A percentile compares a stretch with the other conserved stretches of the same genome.
These are phyloP conservation scores for Trichoderma parareesei DNA, from an alignment of 495 filamentous ascomycete genomes.

Conservation along the genomic window DNA sequence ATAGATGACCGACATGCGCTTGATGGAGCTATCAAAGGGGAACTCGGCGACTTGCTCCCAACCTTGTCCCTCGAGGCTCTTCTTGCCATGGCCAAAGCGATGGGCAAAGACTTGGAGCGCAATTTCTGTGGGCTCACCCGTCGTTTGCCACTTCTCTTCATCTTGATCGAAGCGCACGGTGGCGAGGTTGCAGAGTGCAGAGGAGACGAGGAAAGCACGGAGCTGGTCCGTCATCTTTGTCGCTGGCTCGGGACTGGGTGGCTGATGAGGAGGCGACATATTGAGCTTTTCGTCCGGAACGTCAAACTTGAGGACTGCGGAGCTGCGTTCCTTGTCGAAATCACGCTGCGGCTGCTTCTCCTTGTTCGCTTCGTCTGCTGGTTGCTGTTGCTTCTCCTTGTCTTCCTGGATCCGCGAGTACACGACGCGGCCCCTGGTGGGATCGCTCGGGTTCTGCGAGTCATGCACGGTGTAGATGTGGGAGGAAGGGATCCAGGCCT, in stretches of 20 bases:
- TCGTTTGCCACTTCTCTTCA: slow-evolving; percentile 57
- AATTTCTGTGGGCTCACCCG: slow-evolving; percentile 78
- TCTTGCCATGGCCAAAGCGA: slow-evolving; percentile 57
- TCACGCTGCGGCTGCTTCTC: slow-evolving; percentile 25
- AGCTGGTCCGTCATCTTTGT: slow-evolving; percentile 36
- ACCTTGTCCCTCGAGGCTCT: slow-evolving; percentile 40
- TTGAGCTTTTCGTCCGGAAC: slow-evolving; percentile 38
- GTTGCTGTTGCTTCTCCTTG: slow-evolving; percentile 9
- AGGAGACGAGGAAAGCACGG: slow-evolving; percentile 56
- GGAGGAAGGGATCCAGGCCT: slow-evolving; percentile 66
- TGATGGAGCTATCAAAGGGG: slow-evolving; percentile 74
- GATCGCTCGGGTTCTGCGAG: slow-evolving; percentile 50
- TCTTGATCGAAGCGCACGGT: slow-evolving; percentile 51
- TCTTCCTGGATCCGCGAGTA: slow-evolving; percentile 25
- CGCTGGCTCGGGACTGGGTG: slow-evolving; percentile 17
- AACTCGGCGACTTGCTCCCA: slow-evolving; percentile 67
- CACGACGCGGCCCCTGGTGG: slow-evolving; percentile 47
- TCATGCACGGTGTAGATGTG: slow-evolving; percentile 49
- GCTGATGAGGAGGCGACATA: slow-evolving; percentile 19
- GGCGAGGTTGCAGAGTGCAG: slow-evolving; percentile 74
- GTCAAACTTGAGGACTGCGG: slow-evolving; percentile 46
- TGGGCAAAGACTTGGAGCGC: slow-evolving; percentile 72
- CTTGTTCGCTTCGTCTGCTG: slow-evolving; percentile 21
- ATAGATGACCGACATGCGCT: slow-evolving; percentile 78
- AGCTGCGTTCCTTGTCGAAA: slow-evolving; percentile 43